Evolutionary conservation across 768 basidiomycete genomes (phyloP), one percentile per base, ranked within the genome.

Genomic region (Crepidotus variabilis): DNA sequence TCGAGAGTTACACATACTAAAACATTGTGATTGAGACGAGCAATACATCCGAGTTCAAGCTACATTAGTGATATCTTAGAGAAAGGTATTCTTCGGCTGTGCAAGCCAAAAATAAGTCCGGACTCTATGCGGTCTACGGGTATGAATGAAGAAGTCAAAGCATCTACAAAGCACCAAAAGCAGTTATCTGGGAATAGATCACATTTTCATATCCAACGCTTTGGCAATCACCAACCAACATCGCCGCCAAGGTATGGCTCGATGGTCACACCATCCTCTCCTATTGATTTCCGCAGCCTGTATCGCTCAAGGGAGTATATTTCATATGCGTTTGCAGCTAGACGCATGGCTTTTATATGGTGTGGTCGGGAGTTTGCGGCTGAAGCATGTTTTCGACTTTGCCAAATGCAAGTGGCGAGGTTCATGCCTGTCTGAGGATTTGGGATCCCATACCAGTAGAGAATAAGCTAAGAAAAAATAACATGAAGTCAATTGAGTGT

Each of bases 401-500:
- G 87, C 95, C 96, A 98, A 43, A 98, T 88, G 73, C 95, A 98
- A 16, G 94, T 97, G 7, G 95, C 94, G 53, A 97, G 83, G 69
- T 98, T 98, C 72, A 90, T 76, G 1, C 93, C 86, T 0, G 90
- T 89, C 35, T 76, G 68, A 50, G 79, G 79, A 61, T 91, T 74
- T 1, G 94, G 94, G 28, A 87, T 79, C 9, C 94, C 94, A 63
- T 94, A 95, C 95, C 96, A 98, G 69, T 98, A 98, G 67, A 95
- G 76, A 51, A 97, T 81, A 32, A 98, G 76, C 83, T 92, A 23
- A 51, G 52, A 39, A 14, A 20, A 46, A 33, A 43, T 39, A 54
- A 57, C 18, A 28, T 43, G 66, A 51, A 61, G 60, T 45, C 34
- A 55, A n/a, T 43, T 51, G 18, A 18, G 52, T 21, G 33, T 46